Conservation (phyloP, 306 rosid species). For the Cucurbita maxima region DNA sequence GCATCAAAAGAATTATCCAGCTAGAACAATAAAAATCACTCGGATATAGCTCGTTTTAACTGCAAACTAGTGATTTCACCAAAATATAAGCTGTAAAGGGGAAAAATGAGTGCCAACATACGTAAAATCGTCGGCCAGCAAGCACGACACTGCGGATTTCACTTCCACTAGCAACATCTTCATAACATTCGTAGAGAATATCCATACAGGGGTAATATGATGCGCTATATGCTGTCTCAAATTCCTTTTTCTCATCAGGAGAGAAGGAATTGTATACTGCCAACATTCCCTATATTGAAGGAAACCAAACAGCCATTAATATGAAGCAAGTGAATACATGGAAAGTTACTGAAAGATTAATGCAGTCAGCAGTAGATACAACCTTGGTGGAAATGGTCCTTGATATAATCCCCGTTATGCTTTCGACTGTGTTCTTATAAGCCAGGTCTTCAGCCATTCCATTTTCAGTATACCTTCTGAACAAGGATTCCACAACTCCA, state of each 20-base stretch:
- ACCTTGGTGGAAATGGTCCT: conserved; percentile 85
- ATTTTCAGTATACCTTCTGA: conserved; percentile 79
- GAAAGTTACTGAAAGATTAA: background rate
- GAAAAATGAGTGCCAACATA: conserved; percentile 16
- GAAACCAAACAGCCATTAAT: background rate
- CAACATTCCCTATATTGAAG: conserved; percentile 58
- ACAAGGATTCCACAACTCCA: conserved; percentile 85
- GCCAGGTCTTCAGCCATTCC: conserved; percentile 88
- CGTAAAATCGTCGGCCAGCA: conserved; percentile 94
- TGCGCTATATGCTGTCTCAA: conserved; percentile 90
- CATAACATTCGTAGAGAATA: conserved; percentile 90
- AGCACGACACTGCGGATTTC: conserved; percentile 95
- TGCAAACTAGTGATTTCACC: background rate
- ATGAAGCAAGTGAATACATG: background rate
- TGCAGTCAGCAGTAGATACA: conserved; percentile 4
- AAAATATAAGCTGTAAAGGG: background rate
- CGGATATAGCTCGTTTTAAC: background rate
- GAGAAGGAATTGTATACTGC: conserved; percentile 67
- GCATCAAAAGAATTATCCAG: background rate
- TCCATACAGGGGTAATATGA: conserved; percentile 95
- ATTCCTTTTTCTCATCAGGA: conserved; percentile 64
- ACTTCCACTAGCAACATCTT: conserved; percentile 80
- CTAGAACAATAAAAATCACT: background rate
- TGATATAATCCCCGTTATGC: conserved; percentile 72
- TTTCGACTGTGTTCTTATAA: conserved; percentile 88